A percentile compares a stretch with the other conserved stretches of the same genome.
Evolutionary conservation across 305 asterid species (phyloP).

Genomic region (Solanum aculeatissimum): DNA sequence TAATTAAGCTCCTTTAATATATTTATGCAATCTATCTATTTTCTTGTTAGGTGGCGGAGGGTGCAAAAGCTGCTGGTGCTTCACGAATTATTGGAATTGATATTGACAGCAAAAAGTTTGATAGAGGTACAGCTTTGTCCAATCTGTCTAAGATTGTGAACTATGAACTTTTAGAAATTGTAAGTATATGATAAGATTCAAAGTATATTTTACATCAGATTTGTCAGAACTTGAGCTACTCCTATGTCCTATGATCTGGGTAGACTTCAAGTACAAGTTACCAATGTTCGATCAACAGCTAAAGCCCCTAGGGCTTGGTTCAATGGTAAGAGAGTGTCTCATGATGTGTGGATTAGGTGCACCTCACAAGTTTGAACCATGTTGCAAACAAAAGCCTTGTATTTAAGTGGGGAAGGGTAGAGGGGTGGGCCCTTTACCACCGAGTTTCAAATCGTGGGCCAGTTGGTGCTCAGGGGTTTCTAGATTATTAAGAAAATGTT

Average conservation of each 20-base stretch:
- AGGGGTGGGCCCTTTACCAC: background rate
- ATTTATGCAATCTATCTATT: constrained; percentile 1
- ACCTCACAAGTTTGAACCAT: background rate
- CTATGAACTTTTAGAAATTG: background rate
- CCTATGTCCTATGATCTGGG: background rate
- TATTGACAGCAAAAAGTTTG: constrained; percentile 80
- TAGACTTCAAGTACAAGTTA: background rate
- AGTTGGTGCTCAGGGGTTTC: background rate
- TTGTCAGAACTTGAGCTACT: background rate
- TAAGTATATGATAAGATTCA: background rate
- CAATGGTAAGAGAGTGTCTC: background rate
- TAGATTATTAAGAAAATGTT: background rate
- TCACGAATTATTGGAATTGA: constrained; percentile 92
- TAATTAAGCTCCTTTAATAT: background rate
- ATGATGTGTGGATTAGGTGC: background rate
- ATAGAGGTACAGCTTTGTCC: constrained; percentile 33
- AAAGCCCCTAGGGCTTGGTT: background rate
- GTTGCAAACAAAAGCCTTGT: background rate
- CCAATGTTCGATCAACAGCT: background rate
- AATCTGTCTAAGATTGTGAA: background rate
- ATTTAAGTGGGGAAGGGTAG: background rate
- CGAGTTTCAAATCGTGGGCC: background rate
- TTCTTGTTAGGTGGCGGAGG: constrained; percentile 85
- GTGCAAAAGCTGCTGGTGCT: constrained; percentile 99
- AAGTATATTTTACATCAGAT: background rate